Base-by-base conservation (phyloP, 306 rosid genomes). In the Aeschynomene evenia region DNA sequence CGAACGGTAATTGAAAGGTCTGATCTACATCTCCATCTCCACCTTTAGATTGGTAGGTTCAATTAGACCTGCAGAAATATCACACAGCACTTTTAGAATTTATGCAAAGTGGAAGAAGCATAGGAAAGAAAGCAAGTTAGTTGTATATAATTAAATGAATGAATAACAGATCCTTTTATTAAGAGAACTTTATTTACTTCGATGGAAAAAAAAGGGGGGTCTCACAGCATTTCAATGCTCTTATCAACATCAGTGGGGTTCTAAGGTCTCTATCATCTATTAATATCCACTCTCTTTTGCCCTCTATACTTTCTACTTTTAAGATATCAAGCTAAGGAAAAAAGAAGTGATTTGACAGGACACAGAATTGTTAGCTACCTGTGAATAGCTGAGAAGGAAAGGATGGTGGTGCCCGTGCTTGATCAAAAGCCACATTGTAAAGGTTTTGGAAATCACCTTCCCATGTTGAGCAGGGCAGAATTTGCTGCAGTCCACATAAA, bases 21-120 rank as follows among this genome's bases (percentile, higher is more conserved):
- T 49, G 39, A 48, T 74, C 84, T 85, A 86, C 85, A 83, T 83
- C 88, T 88, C 88, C 89, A 79, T 88, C 89, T 88, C 89, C 89
- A 79, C 86, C 89, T 88, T 88, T 63, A 79, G 77, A 72, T 86
- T 83, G 82, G 83, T 71, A 54, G 78, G 89, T 73, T 91, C 97
- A 75, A 78, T 43, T 24, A 86, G 68, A 70, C 91, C 97, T 91
- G 96, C 86, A 76, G 66, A 77, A 66, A 79, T 70, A 40, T 40
- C 54, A 75, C 36, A 68, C 61, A 65, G 9, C 39, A 46, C 10
- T 46, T 51, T 79, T 34, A 74, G 80, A 75, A 80, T 68, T 54
- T 67, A 69, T 28, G 28, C n/a, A 42, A n/a, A n/a, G n/a, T n/a
- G n/a, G n/a, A n/a, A n/a, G 53, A 42, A 52, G 53, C 28, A 22